A percentile compares a stretch with the other conserved stretches of the same genome.
These are phyloP conservation scores for Diaporthe citrichinensis DNA, from an alignment of 2,329 filamentous ascomycete genomes.

Conservation along the genomic window DNA sequence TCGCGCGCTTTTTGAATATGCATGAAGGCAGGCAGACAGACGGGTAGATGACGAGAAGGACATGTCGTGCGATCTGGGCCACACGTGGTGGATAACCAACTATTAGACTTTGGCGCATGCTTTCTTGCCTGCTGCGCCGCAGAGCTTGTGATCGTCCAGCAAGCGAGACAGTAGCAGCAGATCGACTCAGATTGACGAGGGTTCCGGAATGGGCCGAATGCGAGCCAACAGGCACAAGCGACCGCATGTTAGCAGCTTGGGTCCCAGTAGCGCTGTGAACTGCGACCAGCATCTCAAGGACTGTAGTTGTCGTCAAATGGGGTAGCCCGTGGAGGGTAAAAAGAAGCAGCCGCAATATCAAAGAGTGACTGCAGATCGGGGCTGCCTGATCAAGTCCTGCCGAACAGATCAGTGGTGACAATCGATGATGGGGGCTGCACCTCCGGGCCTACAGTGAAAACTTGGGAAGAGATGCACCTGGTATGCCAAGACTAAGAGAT, in stretches of 20 bases:
- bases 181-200: slow-evolving; percentile 18
- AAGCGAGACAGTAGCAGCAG: slow-evolving; percentile 43
- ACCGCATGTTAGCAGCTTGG: neutral
- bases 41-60: neutral
- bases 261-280: neutral
- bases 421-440: neutral
- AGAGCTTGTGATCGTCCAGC: slow-evolving; percentile 44
- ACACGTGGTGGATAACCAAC: neutral
- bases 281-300: neutral
- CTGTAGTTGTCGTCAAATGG: neutral
- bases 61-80: neutral
- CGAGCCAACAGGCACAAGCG: neutral
- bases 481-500: neutral
- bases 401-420: neutral
- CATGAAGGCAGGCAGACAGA: neutral
- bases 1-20: neutral
- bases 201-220: slow-evolving; percentile 21
- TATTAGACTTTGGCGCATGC: slow-evolving; percentile 10
- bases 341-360: neutral
- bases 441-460: too few relatives aligned
- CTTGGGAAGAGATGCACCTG: neutral
- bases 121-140: slow-evolving; percentile 16
- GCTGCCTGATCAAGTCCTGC: neutral
- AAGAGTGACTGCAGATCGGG: neutral
- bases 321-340: too few relatives aligned